Evolutionary conservation across 2,329 filamentous ascomycete genomes (phyloP).

Genomic region (Aspergillus fructus): DNA sequence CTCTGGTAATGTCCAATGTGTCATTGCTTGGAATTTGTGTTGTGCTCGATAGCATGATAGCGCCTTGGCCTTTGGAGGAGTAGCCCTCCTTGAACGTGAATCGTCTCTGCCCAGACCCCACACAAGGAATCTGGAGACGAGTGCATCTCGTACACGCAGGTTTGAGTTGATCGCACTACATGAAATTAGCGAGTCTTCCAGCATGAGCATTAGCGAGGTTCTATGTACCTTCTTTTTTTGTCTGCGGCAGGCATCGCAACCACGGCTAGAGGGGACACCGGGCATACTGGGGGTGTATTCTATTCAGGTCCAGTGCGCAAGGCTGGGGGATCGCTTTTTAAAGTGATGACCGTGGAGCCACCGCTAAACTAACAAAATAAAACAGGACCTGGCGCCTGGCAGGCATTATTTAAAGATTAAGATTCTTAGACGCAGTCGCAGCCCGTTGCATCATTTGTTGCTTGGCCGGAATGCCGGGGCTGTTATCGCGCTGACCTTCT

Average conservation of each 20-base stretch:
- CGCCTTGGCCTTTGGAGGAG: neutral
- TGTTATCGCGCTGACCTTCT: neutral
- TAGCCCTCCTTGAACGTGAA: constrained; percentile 25
- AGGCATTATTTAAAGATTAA: neutral
- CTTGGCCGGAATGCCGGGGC: constrained; percentile 1
- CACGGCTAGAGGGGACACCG: constrained; percentile 26
- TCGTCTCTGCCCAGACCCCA: constrained; percentile 24
- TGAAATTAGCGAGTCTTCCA: neutral
- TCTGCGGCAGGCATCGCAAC: constrained; percentile 22
- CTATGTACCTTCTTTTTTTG: constrained; percentile 25
- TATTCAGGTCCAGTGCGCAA: neutral
- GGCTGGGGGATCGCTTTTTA: neutral
- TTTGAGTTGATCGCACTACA: constrained; percentile 27
- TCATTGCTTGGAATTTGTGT: constrained; percentile 7
- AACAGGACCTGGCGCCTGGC: neutral
- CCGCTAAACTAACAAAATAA: neutral
- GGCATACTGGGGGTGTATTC: constrained; percentile 15
- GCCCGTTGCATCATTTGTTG: constrained; percentile 1
- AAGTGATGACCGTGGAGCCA: neutral
- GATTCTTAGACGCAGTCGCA: neutral
- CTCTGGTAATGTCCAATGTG: constrained; percentile 2
- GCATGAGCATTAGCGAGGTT: neutral
- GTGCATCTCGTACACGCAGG: constrained; percentile 25
- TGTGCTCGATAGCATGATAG: neutral
- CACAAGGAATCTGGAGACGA: constrained; percentile 22